Conservation (phyloP, 2,329 filamentous ascomycete genomes). For the Neospermospora avenae region DNA sequence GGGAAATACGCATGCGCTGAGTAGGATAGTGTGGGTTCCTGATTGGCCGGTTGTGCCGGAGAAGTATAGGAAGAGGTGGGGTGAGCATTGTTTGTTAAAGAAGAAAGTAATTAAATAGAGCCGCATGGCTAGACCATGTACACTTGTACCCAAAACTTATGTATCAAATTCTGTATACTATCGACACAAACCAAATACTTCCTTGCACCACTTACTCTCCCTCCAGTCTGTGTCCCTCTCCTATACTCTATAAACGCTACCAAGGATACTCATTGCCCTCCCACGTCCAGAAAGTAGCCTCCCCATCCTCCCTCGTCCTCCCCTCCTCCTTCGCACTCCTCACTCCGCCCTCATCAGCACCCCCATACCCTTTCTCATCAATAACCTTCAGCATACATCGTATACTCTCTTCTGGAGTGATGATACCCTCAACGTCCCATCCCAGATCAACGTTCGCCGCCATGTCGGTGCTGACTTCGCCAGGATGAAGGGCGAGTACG, state of each 20-base stretch:
- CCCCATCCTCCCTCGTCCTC: conserved; percentile 14
- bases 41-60: conserved; percentile 66
- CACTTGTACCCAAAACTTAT: too few species aligned
- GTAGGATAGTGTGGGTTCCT: conserved; percentile 80
- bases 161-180: background rate
- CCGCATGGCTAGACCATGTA: conserved; percentile 11
- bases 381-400: conserved; percentile 22
- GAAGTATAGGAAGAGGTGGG: conserved; percentile 73
- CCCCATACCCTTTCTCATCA: conserved; percentile 16
- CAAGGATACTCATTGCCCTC: conserved; percentile 24
- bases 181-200: background rate
- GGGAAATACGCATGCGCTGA: conserved; percentile 66
- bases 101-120: conserved; percentile 40
- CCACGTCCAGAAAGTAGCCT: conserved; percentile 29
- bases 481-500: conserved; percentile 54
- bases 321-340: background rate
- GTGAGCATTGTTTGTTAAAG: conserved; percentile 78
- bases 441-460: conserved; percentile 32
- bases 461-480: conserved; percentile 49
- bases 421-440: conserved; percentile 21
- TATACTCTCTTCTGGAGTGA: conserved; percentile 20
- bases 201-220: background rate
- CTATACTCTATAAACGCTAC: too few species aligned
- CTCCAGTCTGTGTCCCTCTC: too few species aligned
- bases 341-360: conserved; percentile 19